Evolutionary conservation across 768 basidiomycete genomes (phyloP).

Genomic region (Paxillus rubicundulus): DNA sequence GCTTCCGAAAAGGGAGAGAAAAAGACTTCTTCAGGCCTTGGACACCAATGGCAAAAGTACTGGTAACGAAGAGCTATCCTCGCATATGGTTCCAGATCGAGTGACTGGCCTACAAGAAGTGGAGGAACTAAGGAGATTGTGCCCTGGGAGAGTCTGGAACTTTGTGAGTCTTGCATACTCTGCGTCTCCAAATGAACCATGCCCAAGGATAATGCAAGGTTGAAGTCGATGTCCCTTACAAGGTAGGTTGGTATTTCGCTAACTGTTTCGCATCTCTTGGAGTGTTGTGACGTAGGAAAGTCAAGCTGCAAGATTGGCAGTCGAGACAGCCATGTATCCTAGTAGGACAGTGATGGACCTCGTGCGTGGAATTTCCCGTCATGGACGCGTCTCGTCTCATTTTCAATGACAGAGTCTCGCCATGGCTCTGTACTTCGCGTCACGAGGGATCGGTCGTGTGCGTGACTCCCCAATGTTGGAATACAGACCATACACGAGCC

Average conservation of each 20-base stretch:
- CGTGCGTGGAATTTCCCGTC: slow-evolving; percentile 42
- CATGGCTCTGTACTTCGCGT: slow-evolving; percentile 90
- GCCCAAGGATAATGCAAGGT: slow-evolving; percentile 46
- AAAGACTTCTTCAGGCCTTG: slow-evolving; percentile 18
- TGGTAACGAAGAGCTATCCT: slow-evolving; percentile 14
- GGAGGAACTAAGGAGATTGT: slow-evolving; percentile 72
- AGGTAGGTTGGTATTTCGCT: slow-evolving; percentile 41
- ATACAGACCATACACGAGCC: slow-evolving; percentile 56
- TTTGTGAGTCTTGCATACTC: slow-evolving; percentile 53
- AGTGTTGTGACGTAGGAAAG: slow-evolving; percentile 53
- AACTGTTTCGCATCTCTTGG: slow-evolving; percentile 2
- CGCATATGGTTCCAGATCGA: slow-evolving; percentile 88
- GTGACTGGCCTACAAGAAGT: slow-evolving; percentile 75
- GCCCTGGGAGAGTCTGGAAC: slow-evolving; percentile 83
- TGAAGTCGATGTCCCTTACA: slow-evolving; percentile 80
- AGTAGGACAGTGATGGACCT: slow-evolving; percentile 87
- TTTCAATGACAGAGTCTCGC: slow-evolving; percentile 69
- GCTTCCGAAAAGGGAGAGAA: slow-evolving; percentile 45
- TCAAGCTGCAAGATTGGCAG: slow-evolving; percentile 46
- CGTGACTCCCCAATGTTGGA: slow-evolving; percentile 35
- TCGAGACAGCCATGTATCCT: slow-evolving; percentile 78
- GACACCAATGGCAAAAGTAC: neutral
- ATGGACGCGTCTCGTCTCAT: slow-evolving; percentile 1
- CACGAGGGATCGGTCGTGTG: slow-evolving; percentile 69
- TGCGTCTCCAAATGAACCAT: neutral